Base-by-base conservation (phyloP, 2,329 filamentous ascomycete genomes). In the Fusarium nygamai region DNA sequence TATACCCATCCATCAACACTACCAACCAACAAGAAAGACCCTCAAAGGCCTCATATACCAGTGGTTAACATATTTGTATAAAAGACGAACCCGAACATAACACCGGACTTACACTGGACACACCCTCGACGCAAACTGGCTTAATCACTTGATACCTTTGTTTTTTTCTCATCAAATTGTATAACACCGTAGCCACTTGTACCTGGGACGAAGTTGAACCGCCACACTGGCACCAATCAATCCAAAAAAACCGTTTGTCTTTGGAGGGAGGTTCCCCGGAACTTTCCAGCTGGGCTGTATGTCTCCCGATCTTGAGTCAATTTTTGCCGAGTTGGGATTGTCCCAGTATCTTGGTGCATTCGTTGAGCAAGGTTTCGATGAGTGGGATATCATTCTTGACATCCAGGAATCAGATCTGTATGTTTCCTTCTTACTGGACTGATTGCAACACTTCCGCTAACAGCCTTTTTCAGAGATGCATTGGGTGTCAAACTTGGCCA, bases 391-490 rank as follows among this genome's bases (percentile, higher is more conserved):
- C 2, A 91, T 96, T 63, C 86, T 95, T 58, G 93, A 96, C 79
- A 95, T 96, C 61, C 94, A 93, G 69, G 94, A 96, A 82, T 93
- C 92, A 31, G 94, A 96, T 79, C 86, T 96, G 92, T 94, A 83
- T 81, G 91, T 84, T 80, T 19, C 51, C 33, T 39, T 41, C 20
- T 16, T 22, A 10, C 12, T 38, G 11, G 14, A 22, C 27, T 19
- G 9, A 6, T 38, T 34, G 14, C 43, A 27, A 22, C 51, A 41
- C 47, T 46, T 50, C 44, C 60, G 41, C 77, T 81, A 60, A 82
- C 68, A 54, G n/a, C 34, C 13, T 44, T 27, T 47, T 46, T 48
- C 67, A 94, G 92, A 69, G 93, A 94, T 84, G 88, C 88, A 46
- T 85, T 96, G 61, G 91, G 90, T 64, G 93, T 96, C 61, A 95